These are phyloP conservation scores for Metarhizium robertsii DNA, from an alignment of 2,329 filamentous ascomycete genomes.

Conservation along the genomic window DNA sequence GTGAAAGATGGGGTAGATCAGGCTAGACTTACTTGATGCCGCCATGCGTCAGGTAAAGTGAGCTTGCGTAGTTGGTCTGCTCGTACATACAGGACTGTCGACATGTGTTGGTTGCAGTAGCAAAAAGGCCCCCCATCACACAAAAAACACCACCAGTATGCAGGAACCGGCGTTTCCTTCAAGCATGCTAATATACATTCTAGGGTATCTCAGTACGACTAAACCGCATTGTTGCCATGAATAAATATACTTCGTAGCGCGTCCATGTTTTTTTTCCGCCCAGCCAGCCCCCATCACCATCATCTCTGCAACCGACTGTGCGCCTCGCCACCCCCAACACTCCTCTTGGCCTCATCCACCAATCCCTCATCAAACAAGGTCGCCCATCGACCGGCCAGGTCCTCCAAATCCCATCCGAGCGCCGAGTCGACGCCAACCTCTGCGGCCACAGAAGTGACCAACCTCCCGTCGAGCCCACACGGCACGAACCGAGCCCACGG, in stretches of 20 bases:
- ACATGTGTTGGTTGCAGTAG: too few species aligned
- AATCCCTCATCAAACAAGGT: slow-evolving; percentile 24
- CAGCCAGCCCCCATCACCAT: neutral
- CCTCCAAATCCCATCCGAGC: slow-evolving; percentile 17
- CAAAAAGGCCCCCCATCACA: neutral
- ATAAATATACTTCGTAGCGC: too few species aligned
- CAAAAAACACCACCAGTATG: neutral
- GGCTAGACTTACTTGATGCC: too few species aligned
- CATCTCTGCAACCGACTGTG: neutral
- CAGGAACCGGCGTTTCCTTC: neutral
- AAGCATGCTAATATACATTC: neutral
- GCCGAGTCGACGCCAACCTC: slow-evolving; percentile 28
- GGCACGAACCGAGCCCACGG: slow-evolving; percentile 70
- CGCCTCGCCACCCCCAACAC: slow-evolving; percentile 6
- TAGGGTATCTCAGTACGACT: neutral
- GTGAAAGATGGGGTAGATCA: too few species aligned
- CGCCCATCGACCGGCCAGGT: slow-evolving; percentile 23
- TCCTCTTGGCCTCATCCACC: slow-evolving; percentile 16
- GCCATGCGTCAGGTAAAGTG: too few species aligned
- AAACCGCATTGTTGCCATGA: neutral
- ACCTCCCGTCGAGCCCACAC: slow-evolving; percentile 74
- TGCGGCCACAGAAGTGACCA: slow-evolving; percentile 62
- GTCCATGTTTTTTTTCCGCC: too few species aligned
- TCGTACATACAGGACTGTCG: too few species aligned
- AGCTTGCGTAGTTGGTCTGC: too few species aligned